Evolutionary conservation across 2,329 filamentous ascomycete genomes (phyloP).

Genomic region (Pestalotiopsis sp.): DNA sequence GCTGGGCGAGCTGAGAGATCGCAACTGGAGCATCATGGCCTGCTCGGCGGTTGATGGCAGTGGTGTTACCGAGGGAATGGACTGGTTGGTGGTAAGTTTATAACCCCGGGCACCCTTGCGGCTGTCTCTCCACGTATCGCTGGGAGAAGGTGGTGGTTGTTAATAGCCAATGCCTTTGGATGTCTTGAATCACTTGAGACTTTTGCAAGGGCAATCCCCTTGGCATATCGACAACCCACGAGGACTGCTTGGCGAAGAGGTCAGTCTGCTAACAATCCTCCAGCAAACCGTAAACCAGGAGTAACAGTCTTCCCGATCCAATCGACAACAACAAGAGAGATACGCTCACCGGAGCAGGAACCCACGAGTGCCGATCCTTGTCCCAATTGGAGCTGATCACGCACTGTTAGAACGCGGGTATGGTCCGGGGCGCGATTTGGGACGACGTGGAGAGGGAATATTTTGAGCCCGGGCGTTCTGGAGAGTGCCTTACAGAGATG

Average conservation of each 20-base stretch:
- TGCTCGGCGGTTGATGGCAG: slow-evolving; percentile 95
- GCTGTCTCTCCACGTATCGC: neutral
- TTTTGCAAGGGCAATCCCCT: neutral
- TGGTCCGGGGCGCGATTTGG: neutral
- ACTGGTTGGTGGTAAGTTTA: slow-evolving; percentile 85
- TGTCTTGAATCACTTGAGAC: neutral
- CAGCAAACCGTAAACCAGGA: slow-evolving; percentile 46
- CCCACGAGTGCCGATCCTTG: neutral
- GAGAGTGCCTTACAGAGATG: neutral
- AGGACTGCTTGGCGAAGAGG: neutral
- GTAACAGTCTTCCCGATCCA: slow-evolving; percentile 22
- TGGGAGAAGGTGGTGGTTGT: neutral
- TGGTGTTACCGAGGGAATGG: slow-evolving; percentile 96
- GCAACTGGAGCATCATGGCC: slow-evolving; percentile 99
- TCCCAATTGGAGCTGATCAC: neutral
- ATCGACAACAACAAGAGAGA: neutral
- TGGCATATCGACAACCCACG: neutral
- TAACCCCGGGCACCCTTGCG: neutral
- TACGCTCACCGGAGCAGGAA: neutral
- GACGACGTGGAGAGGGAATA: neutral
- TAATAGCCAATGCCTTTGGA: neutral
- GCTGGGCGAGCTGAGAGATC: slow-evolving; percentile 86
- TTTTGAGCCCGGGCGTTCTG: slow-evolving; percentile 3
- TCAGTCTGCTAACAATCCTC: neutral
- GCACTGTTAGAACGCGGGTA: neutral